Evolutionary conservation across 768 basidiomycete species (phyloP), one percentile per base, ranked within the genome.

Genomic region (Podaxis sp.): DNA sequence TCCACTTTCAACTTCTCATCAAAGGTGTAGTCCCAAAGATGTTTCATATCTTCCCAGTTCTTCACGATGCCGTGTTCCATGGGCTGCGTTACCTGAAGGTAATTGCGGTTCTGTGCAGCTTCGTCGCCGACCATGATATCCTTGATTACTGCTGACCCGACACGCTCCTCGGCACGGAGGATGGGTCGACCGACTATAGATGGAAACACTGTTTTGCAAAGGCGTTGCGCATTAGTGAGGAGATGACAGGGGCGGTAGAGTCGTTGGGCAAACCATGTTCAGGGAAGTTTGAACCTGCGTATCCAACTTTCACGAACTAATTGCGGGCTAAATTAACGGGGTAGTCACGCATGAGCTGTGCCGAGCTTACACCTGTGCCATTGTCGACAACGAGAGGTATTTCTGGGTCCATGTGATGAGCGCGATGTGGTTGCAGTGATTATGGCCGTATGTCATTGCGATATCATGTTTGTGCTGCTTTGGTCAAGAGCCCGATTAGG

Each of bases 101-200:
- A 98, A 73, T 93, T 96, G 53, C 97, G 90, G 76, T 94, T 90
- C 76, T 89, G 85, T 13, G 93, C 93, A 26, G 97, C 97, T 73
- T 97, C 93, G 81, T 99, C 96, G 65, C 97, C 97, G 74, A 98
- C 80, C 95, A 99, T 97, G 79, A 98, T 91, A 75, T 99, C 96
- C 72, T 93, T 93, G 83, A 99, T 98, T 67, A 88, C 76, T 11
- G 90, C 82, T 48, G 87, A 82, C 42, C 93, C 91, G 36, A 95
- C 87, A 61, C 96, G 92, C 77, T 99, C 96, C 77, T 99, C 96
- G 7, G 96, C 96, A 64, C 96, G 94, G 65, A 99, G 81, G 73
- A 99, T 99, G 33, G 96, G 96, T 19, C 96, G 90, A 17, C 97
- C 97, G 68, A 99, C 87, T 72, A 99, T 88, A 44, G 97, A 99